Conservation (phyloP, 257 asterid genomes). For the Jasminum sambac region DNA sequence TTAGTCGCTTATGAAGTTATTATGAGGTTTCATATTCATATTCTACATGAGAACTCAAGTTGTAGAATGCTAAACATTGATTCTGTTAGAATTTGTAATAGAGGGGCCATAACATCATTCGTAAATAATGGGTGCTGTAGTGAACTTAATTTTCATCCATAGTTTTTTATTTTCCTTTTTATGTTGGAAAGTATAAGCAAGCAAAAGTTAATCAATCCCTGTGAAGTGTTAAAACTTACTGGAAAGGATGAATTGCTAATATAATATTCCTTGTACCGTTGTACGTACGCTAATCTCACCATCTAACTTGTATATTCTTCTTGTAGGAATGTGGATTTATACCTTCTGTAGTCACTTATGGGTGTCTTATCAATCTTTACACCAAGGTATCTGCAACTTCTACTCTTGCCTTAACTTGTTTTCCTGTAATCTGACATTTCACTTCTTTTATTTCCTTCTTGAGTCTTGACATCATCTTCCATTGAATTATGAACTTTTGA, state of each 20-base stretch:
- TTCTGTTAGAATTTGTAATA: not conserved
- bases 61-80: not conserved
- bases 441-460: not conserved
- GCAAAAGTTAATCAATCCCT: not conserved
- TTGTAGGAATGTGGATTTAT: slow-evolving; percentile 84
- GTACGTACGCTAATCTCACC: slow-evolving; percentile 1
- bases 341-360: slow-evolving; percentile 83
- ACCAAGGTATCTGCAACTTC: slow-evolving; percentile 61
- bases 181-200: not conserved
- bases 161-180: not conserved
- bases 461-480: not conserved
- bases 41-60: not conserved
- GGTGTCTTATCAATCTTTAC: slow-evolving; percentile 90
- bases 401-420: slow-evolving; percentile 15
- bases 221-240: slow-evolving; percentile 16
- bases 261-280: not conserved
- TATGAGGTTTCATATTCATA: not conserved
- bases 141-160: not conserved
- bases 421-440: slow-evolving; percentile 1
- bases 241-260: slow-evolving; percentile 13
- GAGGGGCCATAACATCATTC: not conserved
- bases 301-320: slow-evolving; percentile 22
- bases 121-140: not conserved
- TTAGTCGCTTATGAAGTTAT: slow-evolving; percentile 11
- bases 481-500: not conserved